Conservation (phyloP, 2,329 filamentous ascomycete species). For the Alternaria longipes region DNA sequence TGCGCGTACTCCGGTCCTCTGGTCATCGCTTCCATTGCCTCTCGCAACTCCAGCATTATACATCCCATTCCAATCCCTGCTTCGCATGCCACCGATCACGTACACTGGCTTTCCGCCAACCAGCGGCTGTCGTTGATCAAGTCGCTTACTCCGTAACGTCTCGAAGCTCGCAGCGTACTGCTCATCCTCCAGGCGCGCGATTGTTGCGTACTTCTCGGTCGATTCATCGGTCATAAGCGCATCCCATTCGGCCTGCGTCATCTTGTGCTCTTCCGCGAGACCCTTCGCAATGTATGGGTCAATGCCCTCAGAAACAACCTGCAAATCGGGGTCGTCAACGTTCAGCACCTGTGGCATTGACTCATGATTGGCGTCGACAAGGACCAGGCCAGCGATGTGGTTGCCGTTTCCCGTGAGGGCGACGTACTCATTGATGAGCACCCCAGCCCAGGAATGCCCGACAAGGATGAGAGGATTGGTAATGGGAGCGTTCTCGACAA, state of each 20-base stretch:
- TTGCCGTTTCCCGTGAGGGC: constrained; percentile 18
- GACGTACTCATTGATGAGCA: constrained; percentile 26
- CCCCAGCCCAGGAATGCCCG: constrained; percentile 33
- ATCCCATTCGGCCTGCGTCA: constrained; percentile 29
- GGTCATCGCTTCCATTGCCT: constrained; percentile 47
- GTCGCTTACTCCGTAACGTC: constrained; percentile 39
- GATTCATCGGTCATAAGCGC: constrained; percentile 24
- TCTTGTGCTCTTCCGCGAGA: constrained; percentile 24
- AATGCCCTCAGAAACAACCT: background rate
- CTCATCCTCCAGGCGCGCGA: constrained; percentile 22
- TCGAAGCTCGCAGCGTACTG: constrained; percentile 35
- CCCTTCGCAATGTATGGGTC: too few species aligned
- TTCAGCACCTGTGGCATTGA: constrained; percentile 20
- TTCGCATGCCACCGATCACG: background rate
- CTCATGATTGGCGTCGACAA: constrained; percentile 33
- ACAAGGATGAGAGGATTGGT: constrained; percentile 29
- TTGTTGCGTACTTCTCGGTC: constrained; percentile 21
- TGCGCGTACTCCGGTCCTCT: constrained; percentile 38
- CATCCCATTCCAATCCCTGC: constrained; percentile 29
- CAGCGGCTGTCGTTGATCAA: constrained; percentile 15
- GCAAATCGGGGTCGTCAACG: constrained; percentile 22
- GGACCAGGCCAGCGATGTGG: constrained; percentile 30
- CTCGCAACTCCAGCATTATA: constrained; percentile 44
- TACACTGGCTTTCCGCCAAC: background rate
- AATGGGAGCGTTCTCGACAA: constrained; percentile 27